A percentile compares a stretch with the other conserved stretches of the same genome.
Evolutionary conservation across 129 eudicot genomes (phyloP).

Genomic region (Centrapalus pauciflorus): DNA sequence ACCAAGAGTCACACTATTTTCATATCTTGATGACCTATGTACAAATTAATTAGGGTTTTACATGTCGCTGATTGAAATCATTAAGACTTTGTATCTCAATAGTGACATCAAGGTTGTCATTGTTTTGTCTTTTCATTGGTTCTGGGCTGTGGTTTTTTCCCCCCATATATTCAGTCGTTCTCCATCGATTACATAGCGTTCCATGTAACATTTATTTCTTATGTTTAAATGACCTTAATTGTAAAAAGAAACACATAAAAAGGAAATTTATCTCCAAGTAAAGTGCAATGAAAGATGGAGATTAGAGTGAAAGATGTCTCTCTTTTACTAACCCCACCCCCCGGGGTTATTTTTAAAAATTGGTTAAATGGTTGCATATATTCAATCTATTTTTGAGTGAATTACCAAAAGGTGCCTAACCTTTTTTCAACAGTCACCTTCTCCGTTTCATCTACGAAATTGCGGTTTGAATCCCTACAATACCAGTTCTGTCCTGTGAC

Average conservation of each 20-base stretch:
- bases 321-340: too few species aligned
- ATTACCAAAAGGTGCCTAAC: neutral
- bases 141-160: neutral
- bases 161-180: neutral
- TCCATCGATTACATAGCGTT: neutral
- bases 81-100: constrained; percentile 1
- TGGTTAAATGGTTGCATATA: neutral
- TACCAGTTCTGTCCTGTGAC: neutral
- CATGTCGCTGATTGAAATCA: constrained; percentile 6
- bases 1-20: neutral
- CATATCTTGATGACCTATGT: constrained; percentile 1
- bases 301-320: neutral
- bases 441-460: constrained; percentile 1
- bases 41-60: neutral
- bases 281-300: constrained; percentile 1
- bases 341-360: neutral
- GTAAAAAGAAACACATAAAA: neutral
- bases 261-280: neutral
- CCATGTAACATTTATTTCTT: neutral
- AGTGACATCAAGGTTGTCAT: neutral
- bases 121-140: neutral
- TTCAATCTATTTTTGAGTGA: constrained; percentile 5
- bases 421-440: neutral
- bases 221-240: neutral
- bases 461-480: neutral